Conservation (phyloP, 202 grass and related monocot genomes). For the Musa balbisiana region DNA sequence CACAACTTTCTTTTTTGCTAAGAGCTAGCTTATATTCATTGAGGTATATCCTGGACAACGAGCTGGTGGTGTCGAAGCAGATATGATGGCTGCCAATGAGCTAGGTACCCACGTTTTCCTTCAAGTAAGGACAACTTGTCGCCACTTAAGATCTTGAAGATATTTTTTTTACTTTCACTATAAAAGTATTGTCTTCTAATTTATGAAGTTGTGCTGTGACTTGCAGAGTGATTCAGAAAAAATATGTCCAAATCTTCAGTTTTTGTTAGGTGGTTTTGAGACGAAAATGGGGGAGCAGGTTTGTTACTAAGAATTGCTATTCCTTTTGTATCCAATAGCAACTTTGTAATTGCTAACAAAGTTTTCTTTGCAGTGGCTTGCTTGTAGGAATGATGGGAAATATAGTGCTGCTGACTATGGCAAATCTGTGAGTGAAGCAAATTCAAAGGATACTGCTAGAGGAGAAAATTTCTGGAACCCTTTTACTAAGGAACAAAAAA, state of each 20-base stretch:
- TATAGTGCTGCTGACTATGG: conserved; percentile 87
- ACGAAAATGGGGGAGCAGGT: conserved; percentile 90
- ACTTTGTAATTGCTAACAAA: conserved; percentile 5
- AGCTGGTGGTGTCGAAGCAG: conserved; percentile 67
- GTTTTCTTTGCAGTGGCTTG: conserved; percentile 60
- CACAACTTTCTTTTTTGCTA: conserved; percentile 5
- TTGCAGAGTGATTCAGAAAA: conserved; percentile 41
- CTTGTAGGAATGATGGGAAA: conserved; percentile 69
- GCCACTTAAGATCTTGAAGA: neutral
- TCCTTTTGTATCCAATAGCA: conserved; percentile 2
- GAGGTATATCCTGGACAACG: conserved; percentile 82
- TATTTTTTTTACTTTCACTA: neutral
- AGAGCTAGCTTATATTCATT: conserved; percentile 43
- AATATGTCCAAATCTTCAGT: conserved; percentile 70
- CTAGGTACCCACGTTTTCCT: conserved; percentile 61
- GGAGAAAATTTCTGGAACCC: conserved; percentile 45
- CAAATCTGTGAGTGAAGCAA: conserved; percentile 50
- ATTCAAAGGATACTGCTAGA: conserved; percentile 34
- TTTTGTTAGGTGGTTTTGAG: conserved; percentile 85
- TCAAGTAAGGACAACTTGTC: conserved; percentile 41
- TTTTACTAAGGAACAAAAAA: conserved; percentile 44
- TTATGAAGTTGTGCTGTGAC: neutral
- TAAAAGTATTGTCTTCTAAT: too few relatives aligned
- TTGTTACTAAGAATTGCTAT: conserved; percentile 12
- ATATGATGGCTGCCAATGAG: conserved; percentile 94